phyloP scores from a whole-genome alignment of 192 early-diverging fungal genomes.

The Mortierella antarctica region DNA sequence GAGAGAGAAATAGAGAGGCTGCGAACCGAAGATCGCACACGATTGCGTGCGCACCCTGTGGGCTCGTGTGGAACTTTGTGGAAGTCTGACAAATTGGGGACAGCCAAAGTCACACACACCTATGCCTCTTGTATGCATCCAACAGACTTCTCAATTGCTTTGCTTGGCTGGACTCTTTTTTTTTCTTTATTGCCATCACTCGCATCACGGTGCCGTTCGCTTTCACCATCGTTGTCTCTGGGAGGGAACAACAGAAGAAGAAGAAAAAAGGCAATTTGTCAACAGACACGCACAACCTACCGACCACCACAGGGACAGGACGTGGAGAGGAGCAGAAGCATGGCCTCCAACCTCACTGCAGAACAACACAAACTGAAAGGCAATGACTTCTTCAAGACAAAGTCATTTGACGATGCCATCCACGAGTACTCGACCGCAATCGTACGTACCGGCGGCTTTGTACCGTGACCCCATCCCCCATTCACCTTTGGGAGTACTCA shows the following conservation, averaged over 20 bases:
- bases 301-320: neutral
- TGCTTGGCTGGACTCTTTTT: neutral
- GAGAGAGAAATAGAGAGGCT: too few species aligned
- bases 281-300: neutral
- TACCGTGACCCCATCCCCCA: neutral
- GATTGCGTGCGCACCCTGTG: too few species aligned
- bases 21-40: too few species aligned
- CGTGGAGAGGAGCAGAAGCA: neutral
- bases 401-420: slow-evolving; percentile 73
- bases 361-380: slow-evolving; percentile 68
- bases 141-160: neutral
- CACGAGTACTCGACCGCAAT: slow-evolving; percentile 82
- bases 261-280: neutral
- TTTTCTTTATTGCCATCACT: neutral
- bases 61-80: too few species aligned
- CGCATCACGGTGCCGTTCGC: neutral
- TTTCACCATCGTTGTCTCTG: neutral
- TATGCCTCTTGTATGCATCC: neutral
- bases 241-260: neutral
- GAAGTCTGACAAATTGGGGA: neutral
- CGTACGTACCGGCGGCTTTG: slow-evolving; percentile 39
- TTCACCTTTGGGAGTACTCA: neutral
- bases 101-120: neutral
- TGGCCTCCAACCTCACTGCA: slow-evolving; percentile 45
- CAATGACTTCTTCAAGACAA: slow-evolving; percentile 67